Evolutionary conservation across 2,329 filamentous ascomycete genomes (phyloP).

Genomic region (Claviceps arundinis): DNA sequence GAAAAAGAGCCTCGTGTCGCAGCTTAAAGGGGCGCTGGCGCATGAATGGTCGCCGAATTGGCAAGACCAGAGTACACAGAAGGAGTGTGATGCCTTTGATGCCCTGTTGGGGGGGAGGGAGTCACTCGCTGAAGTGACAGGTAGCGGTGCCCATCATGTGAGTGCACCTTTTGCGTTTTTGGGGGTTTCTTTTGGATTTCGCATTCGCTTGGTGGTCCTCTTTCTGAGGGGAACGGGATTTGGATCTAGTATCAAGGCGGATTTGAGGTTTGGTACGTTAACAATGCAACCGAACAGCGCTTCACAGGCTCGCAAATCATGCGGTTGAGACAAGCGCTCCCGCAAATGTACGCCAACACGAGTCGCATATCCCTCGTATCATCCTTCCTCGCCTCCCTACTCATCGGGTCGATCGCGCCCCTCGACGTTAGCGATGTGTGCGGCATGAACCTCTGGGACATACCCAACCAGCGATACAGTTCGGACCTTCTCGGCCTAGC

Average conservation of each 20-base stretch:
- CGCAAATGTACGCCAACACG: conserved; percentile 68
- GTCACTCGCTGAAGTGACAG: conserved; percentile 64
- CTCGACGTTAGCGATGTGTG: conserved; percentile 92
- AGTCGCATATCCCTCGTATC: conserved; percentile 85
- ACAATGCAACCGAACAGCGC: conserved; percentile 36
- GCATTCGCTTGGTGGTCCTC: not conserved
- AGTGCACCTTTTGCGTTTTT: conserved; percentile 17
- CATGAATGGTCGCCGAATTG: conserved; percentile 88
- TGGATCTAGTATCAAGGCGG: too few relatives aligned
- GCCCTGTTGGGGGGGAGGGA: conserved; percentile 50
- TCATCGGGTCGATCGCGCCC: conserved; percentile 73
- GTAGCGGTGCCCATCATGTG: conserved; percentile 90
- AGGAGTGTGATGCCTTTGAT: conserved; percentile 84
- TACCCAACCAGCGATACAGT: conserved; percentile 59
- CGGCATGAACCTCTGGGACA: conserved; percentile 95
- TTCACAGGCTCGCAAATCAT: conserved; percentile 98
- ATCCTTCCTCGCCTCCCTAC: conserved; percentile 83
- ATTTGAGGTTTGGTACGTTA: not conserved
- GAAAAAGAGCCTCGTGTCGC: conserved; percentile 51
- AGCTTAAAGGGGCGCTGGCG: conserved; percentile 61
- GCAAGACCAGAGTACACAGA: conserved; percentile 93
- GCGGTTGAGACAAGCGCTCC: conserved; percentile 67
- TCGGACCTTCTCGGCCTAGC: conserved; percentile 62
- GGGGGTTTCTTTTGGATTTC: too few relatives aligned
- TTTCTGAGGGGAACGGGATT: too few relatives aligned